Percentiles rank a stretch among this genome's conserved stretches.
Evolutionary conservation across 1,284 basidiomycete species (phyloP).

Genomic region (Ustilago vetiveriae): DNA sequence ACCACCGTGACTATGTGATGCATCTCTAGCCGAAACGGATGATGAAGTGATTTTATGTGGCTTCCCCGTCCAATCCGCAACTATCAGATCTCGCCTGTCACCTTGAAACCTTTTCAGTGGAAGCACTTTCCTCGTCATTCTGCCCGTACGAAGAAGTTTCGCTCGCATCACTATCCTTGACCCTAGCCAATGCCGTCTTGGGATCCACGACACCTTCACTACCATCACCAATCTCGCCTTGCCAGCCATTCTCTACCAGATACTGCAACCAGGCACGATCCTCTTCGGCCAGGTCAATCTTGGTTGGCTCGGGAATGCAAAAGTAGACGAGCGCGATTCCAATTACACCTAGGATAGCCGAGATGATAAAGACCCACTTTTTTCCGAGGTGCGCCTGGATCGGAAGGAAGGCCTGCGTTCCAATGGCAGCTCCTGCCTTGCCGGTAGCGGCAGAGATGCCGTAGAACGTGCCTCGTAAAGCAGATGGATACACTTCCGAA

Average conservation of each 20-base stretch:
- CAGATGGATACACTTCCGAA: constrained; percentile 66
- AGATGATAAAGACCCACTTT: constrained; percentile 49
- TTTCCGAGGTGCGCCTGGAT: constrained; percentile 73
- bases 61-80: no score
- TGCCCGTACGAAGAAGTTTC: no score
- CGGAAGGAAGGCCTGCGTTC: constrained; percentile 80
- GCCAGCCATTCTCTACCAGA: constrained; percentile 75
- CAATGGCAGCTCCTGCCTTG: constrained; percentile 79
- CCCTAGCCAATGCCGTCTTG: constrained; percentile 8
- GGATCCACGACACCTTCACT: constrained; percentile 9
- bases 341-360: constrained; percentile 58
- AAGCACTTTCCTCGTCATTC: constrained; percentile 9
- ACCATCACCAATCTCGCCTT: constrained; percentile 74
- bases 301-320: constrained; percentile 74
- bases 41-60: no score
- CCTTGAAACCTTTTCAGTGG: not conserved
- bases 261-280: constrained; percentile 75
- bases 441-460: constrained; percentile 76
- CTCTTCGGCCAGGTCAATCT: constrained; percentile 76
- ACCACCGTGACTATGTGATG: no score
- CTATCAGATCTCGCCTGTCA: no score
- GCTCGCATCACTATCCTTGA: constrained; percentile 16
- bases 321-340: constrained; percentile 66
- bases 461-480: constrained; percentile 48
- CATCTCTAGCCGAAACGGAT: no score